phyloP scores from a whole-genome alignment of 2,329 filamentous ascomycete species.

The Arthrinium phaeospermum region DNA sequence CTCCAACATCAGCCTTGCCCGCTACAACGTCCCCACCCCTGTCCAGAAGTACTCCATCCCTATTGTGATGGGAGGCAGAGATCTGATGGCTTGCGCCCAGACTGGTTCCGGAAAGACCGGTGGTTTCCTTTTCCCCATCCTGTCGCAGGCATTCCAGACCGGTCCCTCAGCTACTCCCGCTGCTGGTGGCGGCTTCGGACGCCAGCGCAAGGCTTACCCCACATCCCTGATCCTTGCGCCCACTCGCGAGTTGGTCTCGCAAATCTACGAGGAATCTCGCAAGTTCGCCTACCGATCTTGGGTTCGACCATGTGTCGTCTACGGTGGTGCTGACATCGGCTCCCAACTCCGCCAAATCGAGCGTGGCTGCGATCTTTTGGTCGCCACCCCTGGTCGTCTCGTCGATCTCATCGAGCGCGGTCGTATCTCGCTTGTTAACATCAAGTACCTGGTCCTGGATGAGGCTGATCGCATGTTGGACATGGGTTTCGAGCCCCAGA shows the following conservation, averaged over 20 bases:
- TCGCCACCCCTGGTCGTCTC: constrained; percentile 95
- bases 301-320: constrained; percentile 98
- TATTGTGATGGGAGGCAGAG: constrained; percentile 96
- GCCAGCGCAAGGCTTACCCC: constrained; percentile 96
- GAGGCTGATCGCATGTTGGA: constrained; percentile 99
- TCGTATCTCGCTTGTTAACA: constrained; percentile 95
- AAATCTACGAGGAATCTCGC: constrained; percentile 96
- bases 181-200: constrained; percentile 74
- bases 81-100: constrained; percentile 99
- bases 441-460: constrained; percentile 98
- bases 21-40: constrained; percentile 94
- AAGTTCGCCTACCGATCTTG: constrained; percentile 99
- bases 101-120: constrained; percentile 99
- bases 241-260: constrained; percentile 96
- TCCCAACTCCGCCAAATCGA: constrained; percentile 98
- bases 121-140: constrained; percentile 98
- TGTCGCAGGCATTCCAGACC: constrained; percentile 94
- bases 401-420: constrained; percentile 98
- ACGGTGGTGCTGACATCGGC: constrained; percentile 98
- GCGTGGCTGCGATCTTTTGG: constrained; percentile 93
- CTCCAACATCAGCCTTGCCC: constrained; percentile 89
- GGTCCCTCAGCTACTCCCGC: constrained; percentile 77
- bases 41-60: constrained; percentile 99
- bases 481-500: constrained; percentile 99
- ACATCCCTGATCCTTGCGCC: constrained; percentile 95